Conservation (phyloP, 2,329 filamentous ascomycete genomes). For the Xylaria sp. region DNA sequence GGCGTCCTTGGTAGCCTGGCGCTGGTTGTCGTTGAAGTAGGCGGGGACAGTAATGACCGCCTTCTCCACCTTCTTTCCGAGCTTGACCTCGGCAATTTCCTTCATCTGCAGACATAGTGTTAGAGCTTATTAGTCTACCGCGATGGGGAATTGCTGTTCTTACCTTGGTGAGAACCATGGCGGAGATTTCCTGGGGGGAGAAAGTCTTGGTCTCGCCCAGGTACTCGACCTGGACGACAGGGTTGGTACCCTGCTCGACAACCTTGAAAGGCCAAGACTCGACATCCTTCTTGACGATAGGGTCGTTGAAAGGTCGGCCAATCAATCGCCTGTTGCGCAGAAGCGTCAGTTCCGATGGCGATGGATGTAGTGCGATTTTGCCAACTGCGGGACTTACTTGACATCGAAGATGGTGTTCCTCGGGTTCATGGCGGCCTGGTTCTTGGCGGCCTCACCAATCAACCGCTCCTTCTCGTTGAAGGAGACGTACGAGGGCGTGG, state of each 20-base stretch:
- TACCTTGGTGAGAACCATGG: conserved; percentile 98
- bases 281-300: conserved; percentile 97
- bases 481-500: conserved; percentile 97
- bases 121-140: conserved; percentile 11
- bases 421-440: conserved; percentile 99
- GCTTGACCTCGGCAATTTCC: conserved; percentile 97
- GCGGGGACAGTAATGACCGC: conserved; percentile 98
- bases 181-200: conserved; percentile 97
- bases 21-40: conserved; percentile 99
- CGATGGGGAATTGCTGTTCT: conserved; percentile 24
- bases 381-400: conserved; percentile 68
- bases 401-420: conserved; percentile 98
- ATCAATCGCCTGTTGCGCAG: conserved; percentile 78
- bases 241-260: conserved; percentile 83
- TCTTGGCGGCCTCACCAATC: conserved; percentile 99
- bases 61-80: conserved; percentile 99
- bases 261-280: conserved; percentile 99
- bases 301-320: conserved; percentile 92
- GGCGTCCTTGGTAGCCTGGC: conserved; percentile 98
- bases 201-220: conserved; percentile 93
- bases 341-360: conserved; percentile 4
- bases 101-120: conserved; percentile 72
- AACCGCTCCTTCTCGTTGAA: conserved; percentile 99
- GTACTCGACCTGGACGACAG: conserved; percentile 94
- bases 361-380: neutral